Percentiles rank a stretch among this genome's conserved stretches.
phyloP scores from a whole-genome alignment of 306 rosid species.

The Hippophae gyantsensis region DNA sequence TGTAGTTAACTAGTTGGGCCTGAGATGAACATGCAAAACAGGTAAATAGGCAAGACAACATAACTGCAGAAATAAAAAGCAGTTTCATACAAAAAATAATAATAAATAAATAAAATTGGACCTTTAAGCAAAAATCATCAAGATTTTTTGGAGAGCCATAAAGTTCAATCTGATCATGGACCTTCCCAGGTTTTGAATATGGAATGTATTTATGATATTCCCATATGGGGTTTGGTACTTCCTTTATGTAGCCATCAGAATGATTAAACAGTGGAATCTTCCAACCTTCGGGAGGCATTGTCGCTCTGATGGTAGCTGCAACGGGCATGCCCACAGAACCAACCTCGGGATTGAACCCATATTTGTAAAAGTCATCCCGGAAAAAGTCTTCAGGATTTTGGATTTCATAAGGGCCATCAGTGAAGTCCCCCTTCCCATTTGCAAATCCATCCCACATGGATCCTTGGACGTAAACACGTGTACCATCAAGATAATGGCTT shows the following conservation, averaged over 20 bases:
- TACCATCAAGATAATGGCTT: slow-evolving; percentile 85
- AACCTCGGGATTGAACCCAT: slow-evolving; percentile 94
- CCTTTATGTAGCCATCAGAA: slow-evolving; percentile 56
- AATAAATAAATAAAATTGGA: slow-evolving; percentile 20
- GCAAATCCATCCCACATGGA: slow-evolving; percentile 98
- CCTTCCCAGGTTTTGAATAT: slow-evolving; percentile 73
- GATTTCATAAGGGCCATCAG: slow-evolving; percentile 92
- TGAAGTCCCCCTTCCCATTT: slow-evolving; percentile 69
- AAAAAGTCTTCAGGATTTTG: slow-evolving; percentile 85
- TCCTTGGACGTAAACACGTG: slow-evolving; percentile 73
- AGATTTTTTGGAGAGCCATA: slow-evolving; percentile 76
- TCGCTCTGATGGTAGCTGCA: slow-evolving; percentile 87
- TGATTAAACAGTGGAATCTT: slow-evolving; percentile 65
- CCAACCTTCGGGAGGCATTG: slow-evolving; percentile 91
- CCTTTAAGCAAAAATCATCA: slow-evolving; percentile 86
- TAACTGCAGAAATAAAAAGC: slow-evolving; percentile 4
- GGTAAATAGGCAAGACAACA: slow-evolving; percentile 13
- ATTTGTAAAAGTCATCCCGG: slow-evolving; percentile 41
- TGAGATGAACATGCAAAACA: slow-evolving; percentile 22
- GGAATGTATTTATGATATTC: slow-evolving; percentile 88
- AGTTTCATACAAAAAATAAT: slow-evolving; percentile 5
- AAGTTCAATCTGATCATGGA: slow-evolving; percentile 77
- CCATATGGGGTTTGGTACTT: slow-evolving; percentile 92
- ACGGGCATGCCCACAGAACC: slow-evolving; percentile 89
- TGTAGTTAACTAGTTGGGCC: slow-evolving; percentile 91